phyloP scores from a whole-genome alignment of 2,329 filamentous ascomycete species.

The Zopfia rhizophila region DNA sequence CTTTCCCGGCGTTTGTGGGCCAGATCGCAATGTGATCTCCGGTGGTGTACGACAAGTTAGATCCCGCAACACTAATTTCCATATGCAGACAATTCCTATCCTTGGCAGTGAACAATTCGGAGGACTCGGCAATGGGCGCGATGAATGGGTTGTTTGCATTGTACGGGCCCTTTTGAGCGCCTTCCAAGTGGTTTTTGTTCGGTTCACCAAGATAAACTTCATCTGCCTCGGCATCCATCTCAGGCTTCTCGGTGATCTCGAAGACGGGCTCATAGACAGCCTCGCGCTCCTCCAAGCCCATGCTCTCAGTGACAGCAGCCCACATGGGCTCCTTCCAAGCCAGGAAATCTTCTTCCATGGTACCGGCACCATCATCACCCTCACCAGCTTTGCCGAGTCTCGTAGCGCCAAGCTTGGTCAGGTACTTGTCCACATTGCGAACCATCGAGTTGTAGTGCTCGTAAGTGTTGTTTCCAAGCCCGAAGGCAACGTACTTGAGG shows the following conservation, averaged over 20 bases:
- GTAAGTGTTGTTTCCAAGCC: slow-evolving; percentile 98
- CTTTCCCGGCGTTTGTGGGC: slow-evolving; percentile 93
- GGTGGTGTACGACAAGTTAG: slow-evolving; percentile 92
- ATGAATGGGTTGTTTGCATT: slow-evolving; percentile 98
- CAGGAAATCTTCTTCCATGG: slow-evolving; percentile 99
- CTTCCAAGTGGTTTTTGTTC: slow-evolving; percentile 94
- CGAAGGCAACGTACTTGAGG: slow-evolving; percentile 94
- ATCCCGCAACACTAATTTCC: slow-evolving; percentile 90
- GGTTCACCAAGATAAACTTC: slow-evolving; percentile 95
- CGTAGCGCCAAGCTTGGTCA: slow-evolving; percentile 83
- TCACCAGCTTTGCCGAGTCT: slow-evolving; percentile 90
- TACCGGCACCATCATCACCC: slow-evolving; percentile 96
- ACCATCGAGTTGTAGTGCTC: slow-evolving; percentile 99
- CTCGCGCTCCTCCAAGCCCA: slow-evolving; percentile 94
- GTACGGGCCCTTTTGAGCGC: slow-evolving; percentile 84
- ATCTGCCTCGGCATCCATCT: slow-evolving; percentile 76
- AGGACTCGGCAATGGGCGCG: slow-evolving; percentile 90
- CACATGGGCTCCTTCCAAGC: slow-evolving; percentile 99
- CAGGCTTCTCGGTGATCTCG: slow-evolving; percentile 78
- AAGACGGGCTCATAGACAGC: slow-evolving; percentile 96
- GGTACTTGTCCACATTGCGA: slow-evolving; percentile 83
- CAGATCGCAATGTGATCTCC: slow-evolving; percentile 97
- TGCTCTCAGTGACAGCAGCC: slow-evolving; percentile 81
- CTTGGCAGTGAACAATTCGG: slow-evolving; percentile 87
- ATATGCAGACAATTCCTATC: slow-evolving; percentile 96